phyloP scores from a whole-genome alignment of 805 yeast species.

The Saccharomycopsis fermentans region DNA sequence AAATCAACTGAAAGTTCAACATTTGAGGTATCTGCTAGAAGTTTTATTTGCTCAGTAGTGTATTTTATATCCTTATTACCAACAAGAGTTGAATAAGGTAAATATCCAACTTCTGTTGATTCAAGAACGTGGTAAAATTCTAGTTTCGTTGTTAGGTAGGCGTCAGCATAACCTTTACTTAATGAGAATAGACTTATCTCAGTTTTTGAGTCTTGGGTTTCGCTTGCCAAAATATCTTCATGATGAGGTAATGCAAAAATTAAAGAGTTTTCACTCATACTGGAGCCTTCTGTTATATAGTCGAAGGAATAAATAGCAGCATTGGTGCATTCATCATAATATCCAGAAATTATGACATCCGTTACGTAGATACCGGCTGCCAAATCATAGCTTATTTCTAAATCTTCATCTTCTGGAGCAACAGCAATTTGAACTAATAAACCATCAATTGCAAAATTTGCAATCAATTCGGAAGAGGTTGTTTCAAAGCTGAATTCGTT shows the following conservation, averaged over 20 bases:
- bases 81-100: constrained; percentile 6
- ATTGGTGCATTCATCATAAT: constrained; percentile 30
- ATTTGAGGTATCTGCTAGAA: constrained; percentile 34
- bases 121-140: constrained; percentile 22
- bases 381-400: constrained; percentile 33
- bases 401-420: constrained; percentile 16
- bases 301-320: constrained; percentile 38
- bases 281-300: constrained; percentile 40
- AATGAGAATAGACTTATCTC: constrained; percentile 36
- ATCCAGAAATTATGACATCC: constrained; percentile 38
- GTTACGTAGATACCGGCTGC: constrained; percentile 66
- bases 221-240: constrained; percentile 26
- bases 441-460: constrained; percentile 28
- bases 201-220: constrained; percentile 26
- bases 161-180: constrained; percentile 41
- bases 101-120: constrained; percentile 23
- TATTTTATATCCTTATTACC: constrained; percentile 26
- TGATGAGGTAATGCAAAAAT: constrained; percentile 48
- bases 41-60: constrained; percentile 29
- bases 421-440: constrained; percentile 43
- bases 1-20: constrained; percentile 33
- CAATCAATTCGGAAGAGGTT: constrained; percentile 25
- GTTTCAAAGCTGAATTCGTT: constrained; percentile 25
- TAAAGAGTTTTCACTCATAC: constrained; percentile 29
- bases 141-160: constrained; percentile 29